Percentiles rank a stretch among this genome's conserved stretches.
These are phyloP conservation scores for Platanthera zijinensis DNA, from an alignment of 106 monocot species.

Conservation along the genomic window DNA sequence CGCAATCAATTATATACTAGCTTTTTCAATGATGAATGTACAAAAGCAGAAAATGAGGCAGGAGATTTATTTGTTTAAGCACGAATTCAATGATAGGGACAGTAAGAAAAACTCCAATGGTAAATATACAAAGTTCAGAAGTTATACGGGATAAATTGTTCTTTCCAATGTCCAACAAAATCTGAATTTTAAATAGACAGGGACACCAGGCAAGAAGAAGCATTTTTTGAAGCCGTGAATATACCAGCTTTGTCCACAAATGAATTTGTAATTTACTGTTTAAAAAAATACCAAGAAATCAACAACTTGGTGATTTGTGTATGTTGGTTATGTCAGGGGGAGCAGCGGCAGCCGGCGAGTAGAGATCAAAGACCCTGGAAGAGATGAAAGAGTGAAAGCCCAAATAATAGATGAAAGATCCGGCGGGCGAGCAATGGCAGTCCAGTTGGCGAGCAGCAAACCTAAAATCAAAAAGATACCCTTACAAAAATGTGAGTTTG, in stretches of 20 bases:
- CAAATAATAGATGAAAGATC: no score
- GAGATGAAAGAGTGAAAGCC: no score
- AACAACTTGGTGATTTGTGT: slow-evolving; percentile 85
- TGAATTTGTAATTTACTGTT: neutral
- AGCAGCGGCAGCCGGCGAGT: no score
- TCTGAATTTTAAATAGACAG: slow-evolving; percentile 10
- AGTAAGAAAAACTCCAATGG: slow-evolving; percentile 1
- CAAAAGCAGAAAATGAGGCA: slow-evolving; percentile 9
- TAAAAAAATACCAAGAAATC: slow-evolving; percentile 24
- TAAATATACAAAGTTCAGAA: slow-evolving; percentile 11
- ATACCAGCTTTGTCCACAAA: slow-evolving; percentile 12
- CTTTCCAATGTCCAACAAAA: slow-evolving; percentile 4
- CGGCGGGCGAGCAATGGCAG: no score
- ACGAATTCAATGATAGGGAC: slow-evolving; percentile 10
- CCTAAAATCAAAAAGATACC: no score
- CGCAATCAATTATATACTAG: no score
- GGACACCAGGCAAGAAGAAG: slow-evolving; percentile 10
- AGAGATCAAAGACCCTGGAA: no score
- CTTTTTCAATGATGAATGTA: no score
- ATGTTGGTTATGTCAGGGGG: no score
- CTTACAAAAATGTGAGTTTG: no score
- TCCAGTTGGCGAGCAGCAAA: no score
- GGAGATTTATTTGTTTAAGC: slow-evolving; percentile 3
- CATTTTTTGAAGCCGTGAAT: slow-evolving; percentile 1
- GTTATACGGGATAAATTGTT: slow-evolving; percentile 11